Evolutionary conservation across 352 stramenopile species (phyloP).

Genomic region (Phytophthora pisi): DNA sequence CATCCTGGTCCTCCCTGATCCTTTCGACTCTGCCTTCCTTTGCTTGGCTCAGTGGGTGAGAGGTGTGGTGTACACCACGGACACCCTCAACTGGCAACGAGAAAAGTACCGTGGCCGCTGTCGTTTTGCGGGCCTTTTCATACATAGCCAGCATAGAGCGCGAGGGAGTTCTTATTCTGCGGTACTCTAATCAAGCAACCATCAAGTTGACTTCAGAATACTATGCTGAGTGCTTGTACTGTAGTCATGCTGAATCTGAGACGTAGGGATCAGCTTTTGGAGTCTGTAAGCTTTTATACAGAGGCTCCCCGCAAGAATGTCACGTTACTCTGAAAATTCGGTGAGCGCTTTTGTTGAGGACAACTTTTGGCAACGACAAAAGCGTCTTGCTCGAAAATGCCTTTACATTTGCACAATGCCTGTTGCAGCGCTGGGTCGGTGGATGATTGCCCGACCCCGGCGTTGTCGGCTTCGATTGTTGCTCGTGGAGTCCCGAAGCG

Average conservation of each 20-base stretch:
- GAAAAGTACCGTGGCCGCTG: no score
- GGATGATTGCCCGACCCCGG: neutral
- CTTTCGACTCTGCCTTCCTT: neutral
- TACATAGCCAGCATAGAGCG: no score
- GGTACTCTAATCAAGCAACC: no score
- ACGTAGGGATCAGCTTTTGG: no score
- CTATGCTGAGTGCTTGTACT: no score
- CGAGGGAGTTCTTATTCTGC: no score
- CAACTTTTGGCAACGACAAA: neutral
- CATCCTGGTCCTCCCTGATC: constrained; percentile 3
- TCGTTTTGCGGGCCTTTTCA: no score
- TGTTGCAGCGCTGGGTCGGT: neutral
- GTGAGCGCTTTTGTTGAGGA: neutral
- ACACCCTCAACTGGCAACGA: neutral
- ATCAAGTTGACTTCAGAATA: no score
- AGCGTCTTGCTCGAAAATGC: neutral
- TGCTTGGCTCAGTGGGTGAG: neutral
- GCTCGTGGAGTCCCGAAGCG: constrained; percentile 2
- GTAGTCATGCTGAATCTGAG: no score
- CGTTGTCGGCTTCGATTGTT: neutral
- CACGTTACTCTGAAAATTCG: neutral
- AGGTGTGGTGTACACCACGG: neutral
- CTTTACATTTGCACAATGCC: neutral
- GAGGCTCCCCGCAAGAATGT: neutral
- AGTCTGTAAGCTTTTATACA: no score